Conservation (phyloP, 2,329 filamentous ascomycete species). For the Epichloe gansuensis region DNA sequence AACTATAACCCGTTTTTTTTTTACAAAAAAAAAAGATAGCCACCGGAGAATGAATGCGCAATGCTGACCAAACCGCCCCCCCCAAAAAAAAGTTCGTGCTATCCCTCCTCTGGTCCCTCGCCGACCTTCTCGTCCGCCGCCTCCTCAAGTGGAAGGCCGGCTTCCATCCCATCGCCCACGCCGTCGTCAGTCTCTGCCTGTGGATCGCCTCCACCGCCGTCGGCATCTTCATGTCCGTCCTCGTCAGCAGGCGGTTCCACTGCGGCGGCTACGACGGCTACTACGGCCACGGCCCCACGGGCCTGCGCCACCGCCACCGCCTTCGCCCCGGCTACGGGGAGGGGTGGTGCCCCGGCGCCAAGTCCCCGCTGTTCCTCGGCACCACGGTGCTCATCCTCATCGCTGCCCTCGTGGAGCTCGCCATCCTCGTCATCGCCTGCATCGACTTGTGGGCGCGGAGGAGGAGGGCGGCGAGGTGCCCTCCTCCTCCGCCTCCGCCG, state of each 20-base stretch:
- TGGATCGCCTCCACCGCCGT: constrained; percentile 22
- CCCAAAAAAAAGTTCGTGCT: not conserved
- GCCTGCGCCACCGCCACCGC: not conserved
- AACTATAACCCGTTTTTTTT: too few relatives aligned
- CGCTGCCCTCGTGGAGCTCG: constrained; percentile 21
- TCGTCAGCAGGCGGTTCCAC: constrained; percentile 6
- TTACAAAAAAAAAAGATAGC: too few relatives aligned
- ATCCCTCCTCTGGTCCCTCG: constrained; percentile 21
- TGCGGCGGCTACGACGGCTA: not conserved
- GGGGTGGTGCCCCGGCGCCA: not conserved
- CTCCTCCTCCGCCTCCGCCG: constrained; percentile 12
- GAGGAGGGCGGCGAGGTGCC: constrained; percentile 8
- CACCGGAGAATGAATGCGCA: too few relatives aligned
- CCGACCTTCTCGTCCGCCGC: constrained; percentile 26
- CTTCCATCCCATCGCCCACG: constrained; percentile 31
- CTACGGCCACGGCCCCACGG: not conserved
- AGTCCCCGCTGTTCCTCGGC: constrained; percentile 8
- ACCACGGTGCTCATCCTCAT: constrained; percentile 13
- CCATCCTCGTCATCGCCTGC: constrained; percentile 27
- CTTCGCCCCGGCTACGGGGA: too few relatives aligned
- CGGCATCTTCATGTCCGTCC: constrained; percentile 13
- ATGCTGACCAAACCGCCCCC: too few relatives aligned
- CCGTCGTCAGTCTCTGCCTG: constrained; percentile 28
- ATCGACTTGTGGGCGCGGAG: constrained; percentile 13
- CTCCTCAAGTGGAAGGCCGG: constrained; percentile 20